phyloP scores from a whole-genome alignment of 2,329 filamentous ascomycete species.

The Fusarium staphyleae region DNA sequence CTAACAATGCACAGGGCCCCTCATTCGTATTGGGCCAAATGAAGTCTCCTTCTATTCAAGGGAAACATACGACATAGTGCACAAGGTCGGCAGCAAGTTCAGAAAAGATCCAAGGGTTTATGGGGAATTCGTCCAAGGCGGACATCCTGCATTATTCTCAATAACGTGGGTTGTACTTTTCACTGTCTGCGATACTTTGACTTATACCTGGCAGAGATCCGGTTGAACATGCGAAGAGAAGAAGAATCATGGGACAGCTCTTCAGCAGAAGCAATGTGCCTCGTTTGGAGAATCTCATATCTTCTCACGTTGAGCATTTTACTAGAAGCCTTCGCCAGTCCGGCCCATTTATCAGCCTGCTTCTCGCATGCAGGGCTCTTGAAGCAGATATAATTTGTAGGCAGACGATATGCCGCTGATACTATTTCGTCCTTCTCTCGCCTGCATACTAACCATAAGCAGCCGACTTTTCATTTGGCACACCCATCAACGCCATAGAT shows the following conservation, averaged over 20 bases:
- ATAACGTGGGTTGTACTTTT: constrained; percentile 28
- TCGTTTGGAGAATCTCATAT: constrained; percentile 37
- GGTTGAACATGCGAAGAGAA: constrained; percentile 39
- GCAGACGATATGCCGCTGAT: too few relatives aligned
- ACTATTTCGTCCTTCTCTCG: too few relatives aligned
- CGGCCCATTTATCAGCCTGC: not conserved
- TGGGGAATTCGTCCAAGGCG: constrained; percentile 41
- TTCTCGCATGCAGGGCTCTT: constrained; percentile 13
- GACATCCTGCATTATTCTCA: constrained; percentile 41
- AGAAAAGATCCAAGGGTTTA: constrained; percentile 40
- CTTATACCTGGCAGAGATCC: constrained; percentile 32
- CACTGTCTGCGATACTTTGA: too few relatives aligned
- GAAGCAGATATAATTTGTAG: constrained; percentile 32
- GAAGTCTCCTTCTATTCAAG: constrained; percentile 41
- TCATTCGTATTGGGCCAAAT: constrained; percentile 34
- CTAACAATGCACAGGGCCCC: constrained; percentile 20
- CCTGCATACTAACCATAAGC: too few relatives aligned
- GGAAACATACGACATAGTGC: constrained; percentile 36
- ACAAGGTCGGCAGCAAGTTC: constrained; percentile 38
- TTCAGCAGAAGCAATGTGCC: constrained; percentile 41
- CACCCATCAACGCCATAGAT: constrained; percentile 31
- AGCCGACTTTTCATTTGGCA: constrained; percentile 42
- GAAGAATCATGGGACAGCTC: constrained; percentile 42
- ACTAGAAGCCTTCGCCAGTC: not conserved
- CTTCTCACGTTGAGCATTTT: constrained; percentile 32